Evolutionary conservation across 495 filamentous ascomycete genomes (phyloP).

Genomic region (Aspergillus asperescens): DNA sequence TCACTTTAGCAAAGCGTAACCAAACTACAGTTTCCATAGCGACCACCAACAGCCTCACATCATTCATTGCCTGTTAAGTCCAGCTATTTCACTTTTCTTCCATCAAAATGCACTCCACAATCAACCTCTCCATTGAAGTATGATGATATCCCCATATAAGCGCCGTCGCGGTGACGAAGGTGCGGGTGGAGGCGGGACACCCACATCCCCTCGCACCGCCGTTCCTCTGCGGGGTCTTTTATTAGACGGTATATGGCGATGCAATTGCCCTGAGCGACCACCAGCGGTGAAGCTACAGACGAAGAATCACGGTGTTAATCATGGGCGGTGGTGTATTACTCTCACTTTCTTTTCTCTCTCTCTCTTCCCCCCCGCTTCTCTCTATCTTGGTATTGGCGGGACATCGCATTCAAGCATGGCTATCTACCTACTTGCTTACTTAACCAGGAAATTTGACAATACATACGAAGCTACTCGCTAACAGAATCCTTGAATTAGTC

Average conservation of each 20-base stretch:
- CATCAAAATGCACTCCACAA: neutral
- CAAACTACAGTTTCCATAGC: constrained; percentile 21
- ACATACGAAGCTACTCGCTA: neutral
- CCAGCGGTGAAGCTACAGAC: constrained; percentile 56
- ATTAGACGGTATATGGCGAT: constrained; percentile 52
- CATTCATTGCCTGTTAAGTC: neutral
- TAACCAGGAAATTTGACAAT: neutral
- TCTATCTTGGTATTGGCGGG: too few species aligned
- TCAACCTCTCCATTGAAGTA: too few species aligned
- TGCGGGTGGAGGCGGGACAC: too few species aligned
- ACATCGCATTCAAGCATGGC: neutral
- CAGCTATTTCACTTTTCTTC: neutral
- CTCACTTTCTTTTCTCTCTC: neutral
- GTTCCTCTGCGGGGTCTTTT: constrained; percentile 51
- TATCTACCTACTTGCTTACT: neutral
- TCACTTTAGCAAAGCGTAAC: too few species aligned
- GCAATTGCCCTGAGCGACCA: constrained; percentile 61
- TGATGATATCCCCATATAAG: constrained; percentile 26
- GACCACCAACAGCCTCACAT: constrained; percentile 12
- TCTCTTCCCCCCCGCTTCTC: too few species aligned
- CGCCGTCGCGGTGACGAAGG: neutral
- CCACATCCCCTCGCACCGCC: constrained; percentile 22
- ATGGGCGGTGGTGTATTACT: constrained; percentile 52
- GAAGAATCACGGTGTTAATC: constrained; percentile 62
- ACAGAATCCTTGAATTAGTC: constrained; percentile 33